Base-by-base conservation (phyloP, 2,329 filamentous ascomycete species). In the Botryotinia calthae region DNA sequence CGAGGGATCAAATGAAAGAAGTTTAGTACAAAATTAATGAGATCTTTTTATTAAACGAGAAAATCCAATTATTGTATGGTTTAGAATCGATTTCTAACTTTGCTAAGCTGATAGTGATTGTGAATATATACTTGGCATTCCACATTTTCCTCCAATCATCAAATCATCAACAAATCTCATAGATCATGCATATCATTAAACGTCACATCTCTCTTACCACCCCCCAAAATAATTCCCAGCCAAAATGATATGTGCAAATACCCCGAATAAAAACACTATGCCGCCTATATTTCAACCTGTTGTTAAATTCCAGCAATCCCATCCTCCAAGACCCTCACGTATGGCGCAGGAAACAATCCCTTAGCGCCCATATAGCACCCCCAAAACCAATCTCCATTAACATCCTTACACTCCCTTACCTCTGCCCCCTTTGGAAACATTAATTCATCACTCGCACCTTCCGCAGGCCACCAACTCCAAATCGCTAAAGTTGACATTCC, bases 331-430 rank as follows among this genome's bases (percentile, higher is more conserved):
- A 89, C 79, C 76, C 84, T 84, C 40, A 94, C 92, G 85, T 95
- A 95, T 12, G 89, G 87, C 10, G 90, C 90, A 7, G 95, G 95
- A 80, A 98, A 97, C 76, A 98, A 78, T 0, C 94, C 95, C 77
- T 89, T 90, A 37, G 83, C 84, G 0, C 94, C 94, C 83, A 94
- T 94, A 84, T 97, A 98, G 42, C 90, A 89, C 0, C 95, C 95
- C 83, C 91, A 92, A 79, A 88, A 94, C 95, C 95, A 98, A 81
- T 97, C 94, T 28, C 91, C 93, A 81, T 97, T 97, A 65, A 97
- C 89, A 81, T 96, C 92, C 80, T 95, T 91, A 54, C 92, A 89
- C 83, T 98, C 95, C 10, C 87, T 86, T 22, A 98, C 88, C 81
- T 96, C 93, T 0, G 95, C 94, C 16, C 92, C 90, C 68, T 90